phyloP scores from a whole-genome alignment of 805 yeast species.

The Ogataea parapolymorpha region DNA sequence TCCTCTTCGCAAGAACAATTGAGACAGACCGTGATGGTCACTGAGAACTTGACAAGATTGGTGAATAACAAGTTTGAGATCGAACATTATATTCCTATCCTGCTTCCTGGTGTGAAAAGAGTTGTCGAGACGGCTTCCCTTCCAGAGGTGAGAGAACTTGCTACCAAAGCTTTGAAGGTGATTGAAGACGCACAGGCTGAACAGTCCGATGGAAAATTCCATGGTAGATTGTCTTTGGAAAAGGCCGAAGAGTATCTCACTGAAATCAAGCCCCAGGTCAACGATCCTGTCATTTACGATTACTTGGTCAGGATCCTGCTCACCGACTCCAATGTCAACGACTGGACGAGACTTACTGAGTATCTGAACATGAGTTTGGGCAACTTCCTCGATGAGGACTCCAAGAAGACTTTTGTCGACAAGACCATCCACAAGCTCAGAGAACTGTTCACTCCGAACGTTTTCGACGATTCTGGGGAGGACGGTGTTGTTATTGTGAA shows the following conservation, averaged over 20 bases:
- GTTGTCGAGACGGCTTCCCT: constrained; percentile 87
- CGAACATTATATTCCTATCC: constrained; percentile 77
- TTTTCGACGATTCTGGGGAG: constrained; percentile 56
- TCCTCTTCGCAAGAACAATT: constrained; percentile 93
- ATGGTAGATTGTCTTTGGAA: constrained; percentile 63
- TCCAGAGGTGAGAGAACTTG: constrained; percentile 95
- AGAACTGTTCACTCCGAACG: constrained; percentile 51
- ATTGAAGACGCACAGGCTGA: constrained; percentile 75
- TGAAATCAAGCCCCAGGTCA: constrained; percentile 26
- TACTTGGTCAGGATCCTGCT: constrained; percentile 55
- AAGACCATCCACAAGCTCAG: constrained; percentile 46
- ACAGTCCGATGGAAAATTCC: constrained; percentile 66
- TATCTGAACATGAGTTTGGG: constrained; percentile 44
- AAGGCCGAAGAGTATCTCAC: constrained; percentile 48
- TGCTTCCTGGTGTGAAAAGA: constrained; percentile 87
- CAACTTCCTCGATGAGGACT: constrained; percentile 34
- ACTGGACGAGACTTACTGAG: constrained; percentile 60
- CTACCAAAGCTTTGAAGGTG: constrained; percentile 79
- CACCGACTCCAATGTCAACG: constrained; percentile 68
- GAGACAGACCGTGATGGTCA: constrained; percentile 93
- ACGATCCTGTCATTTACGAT: constrained; percentile 38
- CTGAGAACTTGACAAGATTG: constrained; percentile 91
- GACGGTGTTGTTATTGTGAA: constrained; percentile 92
- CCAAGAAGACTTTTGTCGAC: constrained; percentile 40
- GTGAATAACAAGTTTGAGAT: constrained; percentile 93